Evolutionary conservation across 73 alveolate genomes (phyloP).

Genomic region (Uronychia setigera): DNA sequence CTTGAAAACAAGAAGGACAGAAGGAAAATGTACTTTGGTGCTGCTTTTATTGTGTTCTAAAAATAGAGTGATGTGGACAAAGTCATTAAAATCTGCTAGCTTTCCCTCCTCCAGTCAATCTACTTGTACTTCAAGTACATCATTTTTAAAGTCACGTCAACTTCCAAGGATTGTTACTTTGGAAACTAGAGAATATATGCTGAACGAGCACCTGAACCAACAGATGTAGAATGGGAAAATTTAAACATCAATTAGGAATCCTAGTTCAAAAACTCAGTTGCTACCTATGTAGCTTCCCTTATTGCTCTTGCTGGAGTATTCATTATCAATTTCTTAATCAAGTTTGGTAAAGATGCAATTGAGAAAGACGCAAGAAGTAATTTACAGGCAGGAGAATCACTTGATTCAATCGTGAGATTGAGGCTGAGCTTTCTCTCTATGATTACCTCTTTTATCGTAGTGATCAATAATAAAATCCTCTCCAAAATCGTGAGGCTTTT

Average conservation of each 20-base stretch:
- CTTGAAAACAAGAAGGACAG: slow-evolving; percentile 26
- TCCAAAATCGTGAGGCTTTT: slow-evolving; percentile 46
- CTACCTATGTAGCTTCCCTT: slow-evolving; percentile 41
- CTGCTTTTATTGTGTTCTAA: slow-evolving; percentile 44
- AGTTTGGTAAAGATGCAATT: slow-evolving; percentile 39
- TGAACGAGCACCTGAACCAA: slow-evolving; percentile 82
- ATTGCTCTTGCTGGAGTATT: slow-evolving; percentile 56
- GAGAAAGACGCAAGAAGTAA: slow-evolving; percentile 38
- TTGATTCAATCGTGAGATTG: slow-evolving; percentile 11
- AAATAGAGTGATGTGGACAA: not conserved
- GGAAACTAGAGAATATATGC: slow-evolving; percentile 3
- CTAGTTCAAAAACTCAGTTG: slow-evolving; percentile 28
- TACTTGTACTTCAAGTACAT: not conserved
- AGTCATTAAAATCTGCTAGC: not conserved
- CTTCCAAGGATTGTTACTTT: not conserved
- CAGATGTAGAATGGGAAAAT: slow-evolving; percentile 82
- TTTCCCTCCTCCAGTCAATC: not conserved
- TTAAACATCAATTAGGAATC: slow-evolving; percentile 25
- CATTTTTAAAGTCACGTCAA: not conserved
- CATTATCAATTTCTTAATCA: slow-evolving; percentile 51
- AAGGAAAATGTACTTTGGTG: slow-evolving; percentile 26
- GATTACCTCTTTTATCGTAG: slow-evolving; percentile 58
- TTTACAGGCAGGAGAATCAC: not conserved
- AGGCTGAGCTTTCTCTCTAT: slow-evolving; percentile 39
- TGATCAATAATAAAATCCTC: slow-evolving; percentile 48